Conservation (phyloP, 176 grass and related monocot species). For the Calamus simplicifolius region DNA sequence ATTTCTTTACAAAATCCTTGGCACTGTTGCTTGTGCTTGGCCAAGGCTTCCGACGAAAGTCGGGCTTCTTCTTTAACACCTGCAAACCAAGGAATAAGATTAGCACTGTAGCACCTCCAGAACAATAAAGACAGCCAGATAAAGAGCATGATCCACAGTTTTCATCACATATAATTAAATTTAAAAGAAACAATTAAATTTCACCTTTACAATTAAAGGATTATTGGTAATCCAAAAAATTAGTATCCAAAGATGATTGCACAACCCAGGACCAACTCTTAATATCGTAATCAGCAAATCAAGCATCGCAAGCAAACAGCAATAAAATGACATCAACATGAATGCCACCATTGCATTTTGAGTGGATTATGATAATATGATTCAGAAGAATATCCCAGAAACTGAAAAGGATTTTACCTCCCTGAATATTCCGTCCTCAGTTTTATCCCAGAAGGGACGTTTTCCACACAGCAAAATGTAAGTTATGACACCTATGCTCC, state of each 20-base stretch:
- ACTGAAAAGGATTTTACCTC: constrained; percentile 40
- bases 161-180: no score
- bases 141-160: constrained; percentile 2
- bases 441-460: constrained; percentile 97
- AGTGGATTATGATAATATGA: no score
- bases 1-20: constrained; percentile 95
- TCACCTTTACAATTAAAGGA: no score
- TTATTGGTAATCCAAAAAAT: no score
- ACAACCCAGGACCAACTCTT: no score
- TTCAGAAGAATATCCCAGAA: neutral
- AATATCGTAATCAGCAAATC: no score
- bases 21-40: constrained; percentile 76
- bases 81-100: constrained; percentile 18
- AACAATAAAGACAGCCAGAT: neutral
- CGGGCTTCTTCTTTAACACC: constrained; percentile 91
- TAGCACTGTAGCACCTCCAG: no score
- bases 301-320: no score
- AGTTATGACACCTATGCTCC: constrained; percentile 97
- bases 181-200: no score
- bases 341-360: no score
- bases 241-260: no score
- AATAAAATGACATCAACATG: no score
- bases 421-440: constrained; percentile 96
- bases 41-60: constrained; percentile 90
- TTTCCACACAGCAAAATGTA: constrained; percentile 92